Evolutionary conservation across 1,284 basidiomycete species (phyloP).

Genomic region (Afroboletus lepidellus): DNA sequence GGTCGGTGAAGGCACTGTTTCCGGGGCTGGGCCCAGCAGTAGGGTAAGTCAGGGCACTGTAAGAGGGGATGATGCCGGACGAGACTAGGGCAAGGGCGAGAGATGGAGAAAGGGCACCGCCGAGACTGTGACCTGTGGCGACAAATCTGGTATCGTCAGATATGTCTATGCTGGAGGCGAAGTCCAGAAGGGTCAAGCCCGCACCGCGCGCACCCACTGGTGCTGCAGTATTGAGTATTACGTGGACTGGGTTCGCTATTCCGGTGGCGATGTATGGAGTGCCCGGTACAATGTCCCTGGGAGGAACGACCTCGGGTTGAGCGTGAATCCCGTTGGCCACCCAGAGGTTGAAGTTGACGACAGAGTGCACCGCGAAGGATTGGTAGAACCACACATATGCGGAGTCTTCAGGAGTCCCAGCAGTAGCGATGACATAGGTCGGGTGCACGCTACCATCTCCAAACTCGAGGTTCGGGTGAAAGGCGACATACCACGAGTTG

Average conservation of each 20-base stretch:
- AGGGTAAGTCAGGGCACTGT: slow-evolving; percentile 5
- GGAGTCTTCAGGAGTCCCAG: slow-evolving; percentile 8
- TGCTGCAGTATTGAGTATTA: slow-evolving; percentile 6
- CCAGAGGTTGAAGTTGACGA: slow-evolving; percentile 18
- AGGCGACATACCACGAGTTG: slow-evolving; percentile 21
- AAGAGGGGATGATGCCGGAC: background rate
- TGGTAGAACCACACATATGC: slow-evolving; percentile 3
- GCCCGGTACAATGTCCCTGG: too few relatives aligned
- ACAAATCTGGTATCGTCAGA: slow-evolving; percentile 3
- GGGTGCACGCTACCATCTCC: slow-evolving; percentile 13
- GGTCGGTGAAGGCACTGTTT: slow-evolving; percentile 8
- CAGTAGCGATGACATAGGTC: slow-evolving; percentile 15
- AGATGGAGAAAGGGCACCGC: slow-evolving; percentile 10
- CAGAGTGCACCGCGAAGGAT: slow-evolving; percentile 4
- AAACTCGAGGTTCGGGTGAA: slow-evolving; percentile 10
- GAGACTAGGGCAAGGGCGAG: slow-evolving; percentile 14
- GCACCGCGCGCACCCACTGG: background rate
- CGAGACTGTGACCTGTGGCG: slow-evolving; percentile 12
- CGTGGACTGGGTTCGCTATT: background rate
- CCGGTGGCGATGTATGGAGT: slow-evolving; percentile 7
- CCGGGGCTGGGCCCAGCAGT: slow-evolving; percentile 10
- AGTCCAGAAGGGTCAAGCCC: slow-evolving; percentile 12
- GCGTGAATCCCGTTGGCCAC: slow-evolving; percentile 3
- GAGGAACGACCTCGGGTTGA: too few relatives aligned
- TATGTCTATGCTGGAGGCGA: background rate